Evolutionary conservation across 1,284 basidiomycete genomes (phyloP).

Genomic region (Neotropicomus parvogracilis): DNA sequence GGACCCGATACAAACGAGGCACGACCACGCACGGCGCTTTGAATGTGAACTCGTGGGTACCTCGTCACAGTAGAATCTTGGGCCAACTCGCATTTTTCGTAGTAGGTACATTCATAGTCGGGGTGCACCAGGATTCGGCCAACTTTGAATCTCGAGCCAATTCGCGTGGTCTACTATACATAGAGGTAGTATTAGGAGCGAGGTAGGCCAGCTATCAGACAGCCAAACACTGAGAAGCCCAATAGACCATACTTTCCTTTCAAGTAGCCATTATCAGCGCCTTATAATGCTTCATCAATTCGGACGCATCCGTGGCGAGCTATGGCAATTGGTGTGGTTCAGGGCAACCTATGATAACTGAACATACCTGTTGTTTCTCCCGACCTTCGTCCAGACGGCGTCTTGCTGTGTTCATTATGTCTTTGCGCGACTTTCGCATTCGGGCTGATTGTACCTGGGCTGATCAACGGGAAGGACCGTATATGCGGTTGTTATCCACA

Average conservation of each 20-base stretch:
- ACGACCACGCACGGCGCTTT: conserved; percentile 15
- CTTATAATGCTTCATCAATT: conserved; percentile 46
- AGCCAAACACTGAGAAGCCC: background rate
- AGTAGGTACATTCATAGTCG: conserved; percentile 22
- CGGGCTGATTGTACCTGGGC: conserved; percentile 34
- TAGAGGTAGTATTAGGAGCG: background rate
- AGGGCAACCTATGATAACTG: background rate
- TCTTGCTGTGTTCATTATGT: conserved; percentile 37
- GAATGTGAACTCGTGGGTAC: conserved; percentile 30
- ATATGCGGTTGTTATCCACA: conserved; percentile 4
- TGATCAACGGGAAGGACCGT: conserved; percentile 20
- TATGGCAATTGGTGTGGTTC: conserved; percentile 16
- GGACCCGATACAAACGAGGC: conserved; percentile 1
- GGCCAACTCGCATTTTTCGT: conserved; percentile 7
- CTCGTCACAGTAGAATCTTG: background rate
- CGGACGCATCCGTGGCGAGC: conserved; percentile 41
- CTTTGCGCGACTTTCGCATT: conserved; percentile 37
- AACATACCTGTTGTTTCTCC: conserved; percentile 40
- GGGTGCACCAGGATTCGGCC: background rate
- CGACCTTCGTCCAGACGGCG: conserved; percentile 38
- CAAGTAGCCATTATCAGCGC: conserved; percentile 34
- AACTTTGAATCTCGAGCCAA: background rate
- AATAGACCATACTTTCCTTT: background rate
- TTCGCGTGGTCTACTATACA: conserved; percentile 6
- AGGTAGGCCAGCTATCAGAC: background rate